Evolutionary conservation across 768 basidiomycete genomes (phyloP), one percentile per base, ranked within the genome.

Genomic region (Leccinum incarnatum): DNA sequence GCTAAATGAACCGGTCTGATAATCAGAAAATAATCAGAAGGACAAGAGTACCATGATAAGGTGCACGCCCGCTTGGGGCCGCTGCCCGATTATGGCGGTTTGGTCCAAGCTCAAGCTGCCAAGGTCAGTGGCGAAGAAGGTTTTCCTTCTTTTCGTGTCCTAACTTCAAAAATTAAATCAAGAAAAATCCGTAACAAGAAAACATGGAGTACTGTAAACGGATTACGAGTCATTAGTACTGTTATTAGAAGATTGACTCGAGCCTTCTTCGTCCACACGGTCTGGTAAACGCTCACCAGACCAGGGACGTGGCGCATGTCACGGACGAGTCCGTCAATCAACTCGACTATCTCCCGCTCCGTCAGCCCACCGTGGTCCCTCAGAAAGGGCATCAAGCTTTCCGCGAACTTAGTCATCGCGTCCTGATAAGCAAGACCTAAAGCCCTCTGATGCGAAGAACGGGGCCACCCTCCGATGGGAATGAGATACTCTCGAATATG

Each of bases 381-480:
- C 46, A 89, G 66, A 53, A 88, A 63, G 1, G 80, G 78, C 57
- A 69, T 78, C 54, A 84, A 71, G 25, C 83, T 82, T 17, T 79
- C 72, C 4, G 81, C 77, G 51, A 82, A 85, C 23, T 72, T 66
- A 29, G 67, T 62, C 59, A 81, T 74, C 7, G 73, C 70, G 2
- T 65, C 69, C 30, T 79, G 74, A 63, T 79, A 79, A 2, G 63
- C 70, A 30, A 60, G 69, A 1, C 86, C 88, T 2, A 87, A 64
- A 10, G 52, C 42, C 60, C 61, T 69, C 65, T 75, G 58, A 27
- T 52, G 63, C 3, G 72, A 63, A 52, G 81, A 75, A 0, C 50
- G 36, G 50, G 72, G 75, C 86, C 84, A 86, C 9, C 73, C 69
- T 5, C 88, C 88, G 23, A 89, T 75, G 9, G 87, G 86, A 58